phyloP scores from a whole-genome alignment of 139 green algal genomes.

The Trebouxia sp. region DNA sequence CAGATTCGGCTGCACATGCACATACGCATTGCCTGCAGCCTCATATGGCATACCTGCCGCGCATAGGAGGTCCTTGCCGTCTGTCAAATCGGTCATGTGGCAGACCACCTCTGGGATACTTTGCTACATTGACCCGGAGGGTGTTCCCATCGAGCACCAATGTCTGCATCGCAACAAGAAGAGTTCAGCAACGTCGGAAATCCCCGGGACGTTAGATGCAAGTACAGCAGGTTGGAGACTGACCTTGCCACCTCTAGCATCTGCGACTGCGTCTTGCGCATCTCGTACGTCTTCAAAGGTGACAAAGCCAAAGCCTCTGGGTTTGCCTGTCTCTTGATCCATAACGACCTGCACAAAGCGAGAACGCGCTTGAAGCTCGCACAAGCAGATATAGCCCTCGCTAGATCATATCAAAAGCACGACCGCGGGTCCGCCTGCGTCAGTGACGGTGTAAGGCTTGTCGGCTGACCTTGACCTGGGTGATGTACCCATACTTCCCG shows the following conservation, averaged over 20 bases:
- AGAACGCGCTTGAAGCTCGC: neutral
- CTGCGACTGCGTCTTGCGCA: slow-evolving; percentile 41
- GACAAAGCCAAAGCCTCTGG: slow-evolving; percentile 51
- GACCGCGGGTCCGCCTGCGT: neutral
- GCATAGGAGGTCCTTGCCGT: slow-evolving; percentile 9
- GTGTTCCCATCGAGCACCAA: slow-evolving; percentile 34
- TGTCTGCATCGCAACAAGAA: neutral
- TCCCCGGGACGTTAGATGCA: neutral
- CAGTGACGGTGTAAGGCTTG: neutral
- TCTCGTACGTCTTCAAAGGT: slow-evolving; percentile 46
- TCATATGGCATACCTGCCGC: slow-evolving; percentile 4
- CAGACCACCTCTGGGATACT: slow-evolving; percentile 24
- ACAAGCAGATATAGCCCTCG: no score
- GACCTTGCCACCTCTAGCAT: slow-evolving; percentile 41
- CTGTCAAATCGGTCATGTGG: slow-evolving; percentile 12
- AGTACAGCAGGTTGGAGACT: no score
- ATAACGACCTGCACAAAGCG: slow-evolving; percentile 41
- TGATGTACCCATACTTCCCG: slow-evolving; percentile 22
- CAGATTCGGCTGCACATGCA: no score
- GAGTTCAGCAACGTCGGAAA: neutral
- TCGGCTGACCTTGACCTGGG: slow-evolving; percentile 24
- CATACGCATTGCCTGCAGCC: no score
- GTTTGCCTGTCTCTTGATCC: slow-evolving; percentile 42
- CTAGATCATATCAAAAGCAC: no score
- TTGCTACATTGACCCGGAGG: slow-evolving; percentile 35